Conservation (phyloP, 495 filamentous ascomycete genomes). For the Tetracladium marchalianum region DNA sequence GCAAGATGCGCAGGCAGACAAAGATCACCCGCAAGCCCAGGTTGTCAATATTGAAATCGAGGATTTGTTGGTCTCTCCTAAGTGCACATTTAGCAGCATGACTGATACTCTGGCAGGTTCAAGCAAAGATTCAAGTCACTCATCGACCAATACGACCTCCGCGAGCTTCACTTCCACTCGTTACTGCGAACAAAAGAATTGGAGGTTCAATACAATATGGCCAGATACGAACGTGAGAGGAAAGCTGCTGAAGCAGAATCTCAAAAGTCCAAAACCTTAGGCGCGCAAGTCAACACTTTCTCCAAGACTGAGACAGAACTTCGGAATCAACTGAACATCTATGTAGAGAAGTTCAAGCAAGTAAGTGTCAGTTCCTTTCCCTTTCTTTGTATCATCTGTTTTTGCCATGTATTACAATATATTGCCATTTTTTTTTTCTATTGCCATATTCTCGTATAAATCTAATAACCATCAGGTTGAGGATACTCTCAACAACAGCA, state of each 20-base stretch:
- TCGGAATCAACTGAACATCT: slow-evolving; percentile 91
- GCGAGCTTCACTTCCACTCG: slow-evolving; percentile 83
- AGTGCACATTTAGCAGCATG: background rate
- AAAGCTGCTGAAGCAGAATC: slow-evolving; percentile 76
- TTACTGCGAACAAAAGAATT: slow-evolving; percentile 88
- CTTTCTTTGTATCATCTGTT: slow-evolving; percentile 5
- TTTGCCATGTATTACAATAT: background rate
- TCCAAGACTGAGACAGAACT: slow-evolving; percentile 92
- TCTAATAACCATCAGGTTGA: slow-evolving; percentile 59
- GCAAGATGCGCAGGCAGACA: slow-evolving; percentile 68
- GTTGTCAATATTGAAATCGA: slow-evolving; percentile 73
- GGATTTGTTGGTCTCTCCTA: slow-evolving; percentile 56
- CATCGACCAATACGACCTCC: slow-evolving; percentile 89
- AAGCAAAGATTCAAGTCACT: slow-evolving; percentile 85
- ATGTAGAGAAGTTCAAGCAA: slow-evolving; percentile 99
- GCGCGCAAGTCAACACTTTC: slow-evolving; percentile 87
- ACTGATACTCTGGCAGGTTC: slow-evolving; percentile 46
- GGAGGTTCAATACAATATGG: slow-evolving; percentile 86
- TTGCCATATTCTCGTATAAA: background rate
- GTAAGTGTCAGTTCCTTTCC: slow-evolving; percentile 39
- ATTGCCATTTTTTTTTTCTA: background rate
- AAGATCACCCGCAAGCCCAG: slow-evolving; percentile 64
- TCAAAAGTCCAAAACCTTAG: slow-evolving; percentile 69
- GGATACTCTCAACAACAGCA: slow-evolving; percentile 97
- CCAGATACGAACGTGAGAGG: slow-evolving; percentile 78